Percentiles rank a stretch among this genome's conserved stretches.
These are phyloP conservation scores for Phytophthora sansomeana DNA, from an alignment of 352 stramenopile species.

Conservation along the genomic window DNA sequence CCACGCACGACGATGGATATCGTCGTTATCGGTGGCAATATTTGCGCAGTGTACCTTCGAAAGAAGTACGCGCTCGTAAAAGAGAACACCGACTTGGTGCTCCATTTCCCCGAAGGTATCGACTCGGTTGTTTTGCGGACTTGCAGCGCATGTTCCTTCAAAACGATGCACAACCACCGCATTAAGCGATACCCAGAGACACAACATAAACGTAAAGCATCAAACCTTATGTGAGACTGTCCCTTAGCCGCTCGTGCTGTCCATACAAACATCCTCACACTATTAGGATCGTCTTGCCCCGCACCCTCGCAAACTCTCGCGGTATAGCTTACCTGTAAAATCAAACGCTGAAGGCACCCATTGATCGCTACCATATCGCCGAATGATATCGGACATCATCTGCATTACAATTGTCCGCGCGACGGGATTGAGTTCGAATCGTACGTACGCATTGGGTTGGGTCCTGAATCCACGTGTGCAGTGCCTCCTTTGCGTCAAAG, in stretches of 20 bases:
- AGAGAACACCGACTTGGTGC: slow-evolving; percentile 62
- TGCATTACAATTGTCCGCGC: too few relatives aligned
- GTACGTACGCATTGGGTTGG: slow-evolving; percentile 20
- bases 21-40: too few relatives aligned
- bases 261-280: neutral
- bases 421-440: neutral
- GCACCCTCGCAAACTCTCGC: neutral
- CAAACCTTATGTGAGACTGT: slow-evolving; percentile 35
- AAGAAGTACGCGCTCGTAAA: slow-evolving; percentile 63
- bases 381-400: too few relatives aligned
- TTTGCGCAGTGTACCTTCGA: slow-evolving; percentile 51
- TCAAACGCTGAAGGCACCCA: slow-evolving; percentile 58
- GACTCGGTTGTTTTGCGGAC: slow-evolving; percentile 34
- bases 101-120: slow-evolving; percentile 59
- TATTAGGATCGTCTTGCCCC: neutral
- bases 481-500: slow-evolving; percentile 52
- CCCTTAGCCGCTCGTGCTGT: slow-evolving; percentile 46
- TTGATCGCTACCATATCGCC: slow-evolving; percentile 10
- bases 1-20: neutral
- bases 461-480: slow-evolving; percentile 50
- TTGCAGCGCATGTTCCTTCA: slow-evolving; percentile 8
- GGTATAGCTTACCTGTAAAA: slow-evolving; percentile 55
- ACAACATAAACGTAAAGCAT: too few relatives aligned
- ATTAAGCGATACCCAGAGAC: too few relatives aligned
- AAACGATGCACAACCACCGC: neutral